These are phyloP conservation scores for Paramecium sonneborni DNA, from an alignment of 73 alveolate species.

Conservation along the genomic window DNA sequence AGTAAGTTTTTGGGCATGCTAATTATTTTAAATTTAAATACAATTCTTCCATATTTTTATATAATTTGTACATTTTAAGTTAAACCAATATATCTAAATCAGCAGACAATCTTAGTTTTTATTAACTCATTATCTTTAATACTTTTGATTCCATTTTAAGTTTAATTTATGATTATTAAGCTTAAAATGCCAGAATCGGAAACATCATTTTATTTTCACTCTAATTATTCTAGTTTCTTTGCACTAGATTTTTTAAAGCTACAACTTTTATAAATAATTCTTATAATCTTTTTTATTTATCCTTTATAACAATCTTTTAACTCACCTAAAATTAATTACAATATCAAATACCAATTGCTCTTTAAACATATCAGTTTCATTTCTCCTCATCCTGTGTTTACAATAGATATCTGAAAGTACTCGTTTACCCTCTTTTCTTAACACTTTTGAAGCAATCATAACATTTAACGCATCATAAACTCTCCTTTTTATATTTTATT, in stretches of 20 bases:
- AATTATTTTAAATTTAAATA: neutral
- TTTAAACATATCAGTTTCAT: neutral
- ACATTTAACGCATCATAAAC: constrained; percentile 93
- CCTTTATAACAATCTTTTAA: neutral
- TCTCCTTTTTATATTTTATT: constrained; percentile 88
- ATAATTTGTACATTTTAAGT: neutral
- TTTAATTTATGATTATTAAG: neutral
- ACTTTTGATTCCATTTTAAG: neutral
- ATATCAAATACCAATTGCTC: neutral
- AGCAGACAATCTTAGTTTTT: neutral
- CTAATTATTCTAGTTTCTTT: neutral
- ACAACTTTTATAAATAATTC: neutral
- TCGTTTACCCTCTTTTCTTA: constrained; percentile 76
- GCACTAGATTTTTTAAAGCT: neutral
- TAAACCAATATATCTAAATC: constrained; percentile 8
- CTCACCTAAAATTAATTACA: neutral
- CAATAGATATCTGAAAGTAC: constrained; percentile 69
- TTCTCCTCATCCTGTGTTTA: neutral
- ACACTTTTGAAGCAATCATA: constrained; percentile 83
- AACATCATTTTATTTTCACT: neutral
- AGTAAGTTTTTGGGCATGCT: neutral
- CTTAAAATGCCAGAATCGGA: constrained; percentile 1
- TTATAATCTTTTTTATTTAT: neutral
- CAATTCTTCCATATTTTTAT: neutral
- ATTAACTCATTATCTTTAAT: neutral